Evolutionary conservation across 2,329 filamentous ascomycete genomes (phyloP).

Genomic region (Ceratocystis destructans): DNA sequence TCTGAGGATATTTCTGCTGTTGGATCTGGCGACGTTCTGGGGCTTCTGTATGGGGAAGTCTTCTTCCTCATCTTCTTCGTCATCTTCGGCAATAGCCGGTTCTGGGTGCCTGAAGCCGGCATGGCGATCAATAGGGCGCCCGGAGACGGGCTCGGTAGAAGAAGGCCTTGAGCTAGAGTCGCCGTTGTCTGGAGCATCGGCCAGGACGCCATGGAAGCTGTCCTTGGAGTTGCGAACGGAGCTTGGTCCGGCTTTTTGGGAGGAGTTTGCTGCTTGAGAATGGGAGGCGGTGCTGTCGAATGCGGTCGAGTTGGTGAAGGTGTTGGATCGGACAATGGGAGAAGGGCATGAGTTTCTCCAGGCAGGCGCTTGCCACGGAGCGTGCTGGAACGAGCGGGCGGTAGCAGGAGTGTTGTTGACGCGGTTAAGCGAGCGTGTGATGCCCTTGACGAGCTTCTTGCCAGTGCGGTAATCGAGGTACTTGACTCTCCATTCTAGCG

Average conservation of each 20-base stretch:
- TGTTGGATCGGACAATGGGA: slow-evolving; percentile 25
- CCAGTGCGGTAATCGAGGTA: slow-evolving; percentile 93
- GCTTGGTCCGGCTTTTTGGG: neutral
- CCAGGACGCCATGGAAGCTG: neutral
- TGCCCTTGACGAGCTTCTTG: slow-evolving; percentile 85
- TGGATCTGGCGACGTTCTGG: neutral
- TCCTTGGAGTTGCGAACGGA: slow-evolving; percentile 13
- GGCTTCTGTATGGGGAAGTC: slow-evolving; percentile 10
- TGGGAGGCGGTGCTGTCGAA: neutral
- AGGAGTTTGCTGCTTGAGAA: neutral
- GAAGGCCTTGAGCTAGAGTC: neutral
- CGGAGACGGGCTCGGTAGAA: neutral
- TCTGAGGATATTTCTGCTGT: slow-evolving; percentile 12
- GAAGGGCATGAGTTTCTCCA: slow-evolving; percentile 24
- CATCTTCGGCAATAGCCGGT: slow-evolving; percentile 33
- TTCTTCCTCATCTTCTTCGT: slow-evolving; percentile 8
- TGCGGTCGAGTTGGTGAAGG: neutral
- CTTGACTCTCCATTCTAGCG: slow-evolving; percentile 72
- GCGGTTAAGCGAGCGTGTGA: slow-evolving; percentile 56
- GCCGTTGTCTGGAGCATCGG: neutral
- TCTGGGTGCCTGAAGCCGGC: slow-evolving; percentile 38
- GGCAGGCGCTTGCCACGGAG: slow-evolving; percentile 2
- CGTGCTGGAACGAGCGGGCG: slow-evolving; percentile 1
- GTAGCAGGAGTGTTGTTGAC: slow-evolving; percentile 37
- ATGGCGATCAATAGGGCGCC: slow-evolving; percentile 17